Conservation (phyloP, 768 basidiomycete genomes). For the Amanita phalloides region DNA sequence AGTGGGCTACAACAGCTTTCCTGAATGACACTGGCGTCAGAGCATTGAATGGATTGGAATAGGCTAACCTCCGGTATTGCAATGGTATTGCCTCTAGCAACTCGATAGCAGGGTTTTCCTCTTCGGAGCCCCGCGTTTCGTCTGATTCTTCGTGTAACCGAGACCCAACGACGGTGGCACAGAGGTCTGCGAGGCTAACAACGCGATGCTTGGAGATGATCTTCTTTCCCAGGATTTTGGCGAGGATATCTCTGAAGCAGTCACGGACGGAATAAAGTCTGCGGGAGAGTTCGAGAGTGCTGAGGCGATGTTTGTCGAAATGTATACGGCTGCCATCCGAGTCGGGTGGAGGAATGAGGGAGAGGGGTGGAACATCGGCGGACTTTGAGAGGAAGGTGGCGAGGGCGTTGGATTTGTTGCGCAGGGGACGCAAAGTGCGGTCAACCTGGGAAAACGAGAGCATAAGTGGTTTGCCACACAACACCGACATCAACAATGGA, state of each 20-base stretch:
- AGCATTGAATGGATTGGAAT: not conserved
- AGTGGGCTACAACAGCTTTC: conserved; percentile 40
- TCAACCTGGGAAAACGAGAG: conserved; percentile 9
- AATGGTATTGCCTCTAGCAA: conserved; percentile 43
- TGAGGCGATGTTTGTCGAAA: conserved; percentile 21
- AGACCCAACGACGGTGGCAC: conserved; percentile 35
- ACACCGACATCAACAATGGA: conserved; percentile 1
- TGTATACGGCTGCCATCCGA: conserved; percentile 20
- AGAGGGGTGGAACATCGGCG: conserved; percentile 20
- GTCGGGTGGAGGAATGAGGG: conserved; percentile 26
- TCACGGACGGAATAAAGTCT: conserved; percentile 44
- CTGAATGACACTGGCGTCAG: conserved; percentile 16
- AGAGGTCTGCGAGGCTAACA: conserved; percentile 31
- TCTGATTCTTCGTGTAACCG: conserved; percentile 24
- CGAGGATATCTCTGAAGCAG: conserved; percentile 40
- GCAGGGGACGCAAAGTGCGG: conserved; percentile 36
- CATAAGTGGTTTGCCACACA: not conserved
- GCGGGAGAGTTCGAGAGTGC: conserved; percentile 31
- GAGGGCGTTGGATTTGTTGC: conserved; percentile 31
- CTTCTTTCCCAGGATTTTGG: conserved; percentile 7
- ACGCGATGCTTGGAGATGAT: conserved; percentile 13
- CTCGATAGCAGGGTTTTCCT: conserved; percentile 18
- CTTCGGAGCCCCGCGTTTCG: conserved; percentile 10
- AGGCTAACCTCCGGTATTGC: conserved; percentile 39
- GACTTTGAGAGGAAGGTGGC: conserved; percentile 13